phyloP scores from a whole-genome alignment of 192 early-diverging fungal genomes.

The Helicostylum pulchrum region DNA sequence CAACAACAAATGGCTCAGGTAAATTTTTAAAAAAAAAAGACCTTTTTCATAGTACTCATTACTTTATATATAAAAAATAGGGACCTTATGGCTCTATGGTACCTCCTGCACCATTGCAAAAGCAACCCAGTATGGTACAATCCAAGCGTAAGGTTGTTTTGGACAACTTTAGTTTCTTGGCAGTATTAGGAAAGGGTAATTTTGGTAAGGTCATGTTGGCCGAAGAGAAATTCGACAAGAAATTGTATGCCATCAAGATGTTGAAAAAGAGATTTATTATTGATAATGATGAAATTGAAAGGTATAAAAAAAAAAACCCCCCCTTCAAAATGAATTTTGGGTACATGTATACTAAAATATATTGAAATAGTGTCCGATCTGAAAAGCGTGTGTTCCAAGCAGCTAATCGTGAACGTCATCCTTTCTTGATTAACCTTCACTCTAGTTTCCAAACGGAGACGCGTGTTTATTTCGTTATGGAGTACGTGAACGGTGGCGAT shows the following conservation, averaged over 20 bases:
- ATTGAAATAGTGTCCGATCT: conserved; percentile 59
- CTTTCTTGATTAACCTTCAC: conserved; percentile 95
- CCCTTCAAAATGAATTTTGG: conserved; percentile 51
- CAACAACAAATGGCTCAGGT: conserved; percentile 7
- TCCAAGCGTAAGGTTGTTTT: conserved; percentile 65
- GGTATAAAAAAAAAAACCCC: conserved; percentile 63
- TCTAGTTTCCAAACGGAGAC: conserved; percentile 94
- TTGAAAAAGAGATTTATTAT: conserved; percentile 97
- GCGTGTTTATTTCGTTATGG: conserved; percentile 97
- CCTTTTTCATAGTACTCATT: background rate
- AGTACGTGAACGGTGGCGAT: conserved; percentile 95
- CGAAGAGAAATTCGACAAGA: conserved; percentile 78
- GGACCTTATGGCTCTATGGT: conserved; percentile 5
- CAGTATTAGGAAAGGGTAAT: conserved; percentile 95
- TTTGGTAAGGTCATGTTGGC: conserved; percentile 99
- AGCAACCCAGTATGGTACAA: conserved; percentile 19
- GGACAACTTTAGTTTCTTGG: conserved; percentile 90
- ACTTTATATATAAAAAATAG: background rate
- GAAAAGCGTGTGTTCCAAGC: conserved; percentile 92
- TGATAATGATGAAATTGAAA: conserved; percentile 95
- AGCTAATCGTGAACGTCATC: conserved; percentile 86
- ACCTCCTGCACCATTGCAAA: conserved; percentile 20
- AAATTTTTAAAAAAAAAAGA: background rate
- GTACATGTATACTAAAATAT: background rate
- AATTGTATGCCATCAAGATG: conserved; percentile 94